Percentiles rank a stretch among this genome's conserved stretches.
Conservation (phyloP, 345 rosid species). For the Brassica napus region DNA sequence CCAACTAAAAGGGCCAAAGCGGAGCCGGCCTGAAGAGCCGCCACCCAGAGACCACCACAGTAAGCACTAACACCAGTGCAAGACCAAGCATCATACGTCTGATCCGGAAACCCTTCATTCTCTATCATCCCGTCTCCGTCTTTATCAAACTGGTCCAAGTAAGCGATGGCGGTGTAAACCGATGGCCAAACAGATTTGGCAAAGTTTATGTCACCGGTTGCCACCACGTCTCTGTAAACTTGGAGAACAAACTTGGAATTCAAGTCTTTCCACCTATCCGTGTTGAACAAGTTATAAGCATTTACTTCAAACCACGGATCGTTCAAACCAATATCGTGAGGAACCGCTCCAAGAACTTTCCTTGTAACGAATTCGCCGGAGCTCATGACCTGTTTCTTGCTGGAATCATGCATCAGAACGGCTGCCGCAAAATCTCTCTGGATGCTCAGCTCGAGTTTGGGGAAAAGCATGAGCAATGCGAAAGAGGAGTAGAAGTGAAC, state of each 20-base stretch:
- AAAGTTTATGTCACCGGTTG: conserved; percentile 63
- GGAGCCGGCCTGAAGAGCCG: conserved; percentile 77
- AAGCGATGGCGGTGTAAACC: conserved; percentile 68
- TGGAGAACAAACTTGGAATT: conserved; percentile 80
- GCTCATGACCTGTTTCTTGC: conserved; percentile 52
- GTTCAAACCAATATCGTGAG: conserved; percentile 69
- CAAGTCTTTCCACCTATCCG: conserved; percentile 80
- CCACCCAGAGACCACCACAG: conserved; percentile 81
- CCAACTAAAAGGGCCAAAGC: conserved; percentile 63
- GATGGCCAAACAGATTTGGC: conserved; percentile 74
- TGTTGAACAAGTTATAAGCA: conserved; percentile 60
- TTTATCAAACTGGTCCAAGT: conserved; percentile 80
- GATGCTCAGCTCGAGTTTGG: conserved; percentile 71
- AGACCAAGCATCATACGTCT: conserved; percentile 78
- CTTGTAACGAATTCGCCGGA: conserved; percentile 56
- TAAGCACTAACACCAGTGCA: conserved; percentile 69
- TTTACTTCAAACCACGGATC: conserved; percentile 80
- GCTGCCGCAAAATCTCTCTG: conserved; percentile 81
- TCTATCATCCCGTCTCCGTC: conserved; percentile 85
- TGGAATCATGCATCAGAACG: conserved; percentile 69
- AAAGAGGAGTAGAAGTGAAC: conserved; percentile 84
- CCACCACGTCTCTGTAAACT: conserved; percentile 62
- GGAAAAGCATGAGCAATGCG: conserved; percentile 72
- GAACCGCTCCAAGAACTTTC: conserved; percentile 67
- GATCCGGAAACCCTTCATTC: conserved; percentile 86